Conservation (phyloP, 495 filamentous ascomycete species). For the Aspergillus kassunensis region DNA sequence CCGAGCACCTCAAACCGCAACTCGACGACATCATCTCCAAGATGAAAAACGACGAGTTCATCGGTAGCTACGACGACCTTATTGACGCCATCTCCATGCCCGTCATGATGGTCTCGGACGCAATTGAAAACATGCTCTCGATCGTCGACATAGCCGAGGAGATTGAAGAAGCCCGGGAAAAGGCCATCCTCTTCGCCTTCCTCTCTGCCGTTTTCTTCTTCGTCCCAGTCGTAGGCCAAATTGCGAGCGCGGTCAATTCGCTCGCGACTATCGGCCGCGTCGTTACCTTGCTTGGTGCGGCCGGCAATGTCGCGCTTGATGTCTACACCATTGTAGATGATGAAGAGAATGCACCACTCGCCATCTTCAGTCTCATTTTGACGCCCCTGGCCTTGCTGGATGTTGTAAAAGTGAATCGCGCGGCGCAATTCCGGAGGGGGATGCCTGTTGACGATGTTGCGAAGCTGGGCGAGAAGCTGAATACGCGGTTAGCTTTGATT, state of each 20-base stretch:
- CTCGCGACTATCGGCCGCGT: conserved; percentile 10
- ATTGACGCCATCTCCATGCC: conserved; percentile 4
- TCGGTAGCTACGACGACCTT: background rate
- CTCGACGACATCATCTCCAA: background rate
- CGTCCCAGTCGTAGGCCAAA: conserved; percentile 3
- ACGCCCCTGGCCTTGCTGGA: too few species aligned
- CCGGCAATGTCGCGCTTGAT: conserved; percentile 1
- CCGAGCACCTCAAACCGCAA: background rate
- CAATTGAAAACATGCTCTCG: conserved; percentile 1
- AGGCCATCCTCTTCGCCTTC: conserved; percentile 5
- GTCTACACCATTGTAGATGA: too few species aligned
- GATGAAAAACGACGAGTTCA: background rate
- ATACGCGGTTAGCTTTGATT: too few species aligned
- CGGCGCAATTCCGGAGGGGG: too few species aligned
- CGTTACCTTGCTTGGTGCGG: conserved; percentile 1
- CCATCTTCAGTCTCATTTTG: too few species aligned
- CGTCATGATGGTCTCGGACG: conserved; percentile 3
- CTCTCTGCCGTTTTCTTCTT: conserved; percentile 7
- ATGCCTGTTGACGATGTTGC: too few species aligned
- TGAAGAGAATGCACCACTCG: too few species aligned
- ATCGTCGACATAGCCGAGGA: conserved; percentile 4
- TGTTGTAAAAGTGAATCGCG: too few species aligned
- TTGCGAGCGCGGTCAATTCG: background rate
- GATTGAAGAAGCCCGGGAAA: background rate
- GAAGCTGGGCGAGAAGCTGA: too few species aligned